Conservation (phyloP, 352 stramenopile genomes). For the Globisporangium paddicum region DNA sequence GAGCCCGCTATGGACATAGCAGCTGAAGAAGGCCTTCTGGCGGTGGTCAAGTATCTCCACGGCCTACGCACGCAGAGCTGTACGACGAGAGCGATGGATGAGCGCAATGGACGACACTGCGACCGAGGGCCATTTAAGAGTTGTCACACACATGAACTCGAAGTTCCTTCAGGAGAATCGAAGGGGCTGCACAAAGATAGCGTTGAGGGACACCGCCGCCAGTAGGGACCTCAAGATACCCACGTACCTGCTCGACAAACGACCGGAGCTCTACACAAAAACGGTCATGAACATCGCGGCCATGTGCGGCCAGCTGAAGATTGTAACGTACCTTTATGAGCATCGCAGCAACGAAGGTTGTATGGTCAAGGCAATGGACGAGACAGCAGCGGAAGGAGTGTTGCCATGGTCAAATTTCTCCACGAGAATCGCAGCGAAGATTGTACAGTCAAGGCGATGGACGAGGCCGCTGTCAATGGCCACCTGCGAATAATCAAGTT, state of each 20-base stretch:
- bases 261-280: neutral
- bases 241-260: neutral
- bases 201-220: neutral
- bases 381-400: neutral
- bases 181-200: neutral
- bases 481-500: conserved; percentile 6
- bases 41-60: neutral
- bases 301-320: neutral
- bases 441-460: conserved; percentile 10
- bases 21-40: neutral
- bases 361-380: conserved; percentile 7
- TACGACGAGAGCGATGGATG: conserved; percentile 2
- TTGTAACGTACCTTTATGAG: neutral
- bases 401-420: conserved; percentile 1
- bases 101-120: conserved; percentile 1
- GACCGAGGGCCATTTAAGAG: neutral
- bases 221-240: neutral
- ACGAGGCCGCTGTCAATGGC: neutral
- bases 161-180: neutral
- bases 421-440: neutral
- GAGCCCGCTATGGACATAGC: neutral
- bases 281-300: neutral
- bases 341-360: conserved; percentile 3
- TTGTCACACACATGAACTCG: no score
- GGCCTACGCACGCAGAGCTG: neutral